These are phyloP conservation scores for Rubroboletus pulcherrimus DNA, from an alignment of 768 basidiomycete species.

Conservation along the genomic window DNA sequence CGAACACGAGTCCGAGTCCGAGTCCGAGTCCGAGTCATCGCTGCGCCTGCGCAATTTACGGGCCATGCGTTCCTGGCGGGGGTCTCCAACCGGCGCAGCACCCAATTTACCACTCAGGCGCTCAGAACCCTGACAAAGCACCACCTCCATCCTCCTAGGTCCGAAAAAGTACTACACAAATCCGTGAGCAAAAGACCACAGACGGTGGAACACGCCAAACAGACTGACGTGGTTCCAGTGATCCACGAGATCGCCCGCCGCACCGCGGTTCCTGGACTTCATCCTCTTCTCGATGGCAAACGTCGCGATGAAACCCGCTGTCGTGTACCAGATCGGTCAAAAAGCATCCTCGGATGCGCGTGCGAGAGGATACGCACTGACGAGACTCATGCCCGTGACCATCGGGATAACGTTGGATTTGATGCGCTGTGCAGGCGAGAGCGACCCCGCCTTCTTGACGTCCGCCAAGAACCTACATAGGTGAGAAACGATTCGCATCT, in stretches of 20 bases:
- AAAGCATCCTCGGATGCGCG: not conserved
- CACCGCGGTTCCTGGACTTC: conserved; percentile 36
- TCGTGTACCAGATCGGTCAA: not conserved
- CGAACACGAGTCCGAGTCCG: not conserved
- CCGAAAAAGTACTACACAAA: conserved; percentile 44
- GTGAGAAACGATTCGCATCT: not conserved
- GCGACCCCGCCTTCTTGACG: conserved; percentile 31
- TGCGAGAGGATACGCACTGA: conserved; percentile 12
- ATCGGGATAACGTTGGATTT: conserved; percentile 29
- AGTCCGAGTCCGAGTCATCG: not conserved
- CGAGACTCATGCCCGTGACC: conserved; percentile 28
- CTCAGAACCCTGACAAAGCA: conserved; percentile 33
- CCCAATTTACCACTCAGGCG: conserved; percentile 28
- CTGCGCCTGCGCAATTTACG: conserved; percentile 10
- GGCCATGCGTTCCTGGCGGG: conserved; percentile 19
- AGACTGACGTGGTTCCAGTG: conserved; percentile 49
- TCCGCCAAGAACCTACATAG: conserved; percentile 34
- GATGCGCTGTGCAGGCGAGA: conserved; percentile 35
- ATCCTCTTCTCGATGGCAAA: conserved; percentile 17
- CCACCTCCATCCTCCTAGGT: conserved; percentile 41
- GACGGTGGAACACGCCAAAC: not conserved
- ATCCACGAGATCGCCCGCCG: conserved; percentile 41
- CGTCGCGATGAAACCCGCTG: conserved; percentile 22
- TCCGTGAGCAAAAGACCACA: not conserved
- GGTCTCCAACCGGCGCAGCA: conserved; percentile 19